Percentiles rank a stretch among this genome's conserved stretches.
These are phyloP conservation scores for Suhomyces bribrorum DNA, from an alignment of 1,139 yeast genomes.

Conservation along the genomic window DNA sequence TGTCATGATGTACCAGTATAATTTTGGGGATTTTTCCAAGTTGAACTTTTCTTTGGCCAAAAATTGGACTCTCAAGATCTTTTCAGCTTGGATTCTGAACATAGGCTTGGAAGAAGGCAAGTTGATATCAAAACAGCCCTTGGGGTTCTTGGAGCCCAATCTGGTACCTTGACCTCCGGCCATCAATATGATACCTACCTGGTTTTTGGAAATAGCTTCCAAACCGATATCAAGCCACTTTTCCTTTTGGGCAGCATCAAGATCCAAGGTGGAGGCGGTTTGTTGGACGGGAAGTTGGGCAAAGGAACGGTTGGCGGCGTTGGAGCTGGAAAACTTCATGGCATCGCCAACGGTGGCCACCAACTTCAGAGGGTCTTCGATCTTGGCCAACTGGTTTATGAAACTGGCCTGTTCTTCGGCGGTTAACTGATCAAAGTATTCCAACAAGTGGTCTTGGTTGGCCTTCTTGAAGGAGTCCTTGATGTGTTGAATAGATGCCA, in stretches of 20 bases:
- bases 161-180: slow-evolving; percentile 99
- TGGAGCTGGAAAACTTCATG: slow-evolving; percentile 40
- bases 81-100: slow-evolving; percentile 92
- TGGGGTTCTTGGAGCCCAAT: slow-evolving; percentile 84
- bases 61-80: slow-evolving; percentile 62
- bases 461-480: slow-evolving; percentile 53
- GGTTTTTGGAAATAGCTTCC: slow-evolving; percentile 63
- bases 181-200: slow-evolving; percentile 87
- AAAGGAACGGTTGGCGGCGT: slow-evolving; percentile 38
- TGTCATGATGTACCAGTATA: slow-evolving; percentile 95
- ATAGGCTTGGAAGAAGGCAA: slow-evolving; percentile 82
- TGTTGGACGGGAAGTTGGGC: slow-evolving; percentile 53
- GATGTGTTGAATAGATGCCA: slow-evolving; percentile 16
- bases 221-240: slow-evolving; percentile 65
- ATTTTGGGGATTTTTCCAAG: slow-evolving; percentile 28
- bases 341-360: slow-evolving; percentile 39
- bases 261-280: slow-evolving; percentile 52
- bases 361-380: slow-evolving; percentile 44
- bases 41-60: slow-evolving; percentile 45
- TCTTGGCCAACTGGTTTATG: slow-evolving; percentile 38
- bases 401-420: slow-evolving; percentile 32
- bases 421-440: slow-evolving; percentile 39
- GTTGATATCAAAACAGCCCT: slow-evolving; percentile 89
- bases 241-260: slow-evolving; percentile 26
- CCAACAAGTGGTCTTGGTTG: slow-evolving; percentile 44